Conservation (phyloP, 1,139 yeast species). For the Candida gigantensis region DNA sequence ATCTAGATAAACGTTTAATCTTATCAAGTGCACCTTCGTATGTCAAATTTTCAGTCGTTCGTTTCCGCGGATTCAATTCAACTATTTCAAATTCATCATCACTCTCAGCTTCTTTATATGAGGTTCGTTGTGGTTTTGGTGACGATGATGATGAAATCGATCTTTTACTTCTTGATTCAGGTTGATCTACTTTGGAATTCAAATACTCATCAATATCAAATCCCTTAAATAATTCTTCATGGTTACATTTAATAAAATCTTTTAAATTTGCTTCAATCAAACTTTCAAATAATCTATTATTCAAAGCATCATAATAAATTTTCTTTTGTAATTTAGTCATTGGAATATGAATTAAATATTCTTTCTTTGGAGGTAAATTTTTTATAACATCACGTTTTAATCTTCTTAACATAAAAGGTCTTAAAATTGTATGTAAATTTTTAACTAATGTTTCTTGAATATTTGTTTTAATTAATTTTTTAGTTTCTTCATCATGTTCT, state of each 20-base stretch:
- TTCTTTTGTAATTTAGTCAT: conserved; percentile 62
- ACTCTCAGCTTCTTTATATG: conserved; percentile 29
- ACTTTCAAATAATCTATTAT: conserved; percentile 41
- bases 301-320: conserved; percentile 62
- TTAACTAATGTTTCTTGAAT: conserved; percentile 65
- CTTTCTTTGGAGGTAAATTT: conserved; percentile 82
- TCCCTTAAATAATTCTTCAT: conserved; percentile 23
- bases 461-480: conserved; percentile 56
- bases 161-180: not conserved
- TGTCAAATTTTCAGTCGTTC: conserved; percentile 8
- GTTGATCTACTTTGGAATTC: conserved; percentile 15
- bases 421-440: conserved; percentile 80
- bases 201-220: conserved; percentile 42
- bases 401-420: conserved; percentile 84
- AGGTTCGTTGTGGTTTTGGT: conserved; percentile 4
- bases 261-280: conserved; percentile 47
- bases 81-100: conserved; percentile 22
- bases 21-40: conserved; percentile 12
- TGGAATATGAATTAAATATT: conserved; percentile 75
- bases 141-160: not conserved
- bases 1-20: conserved; percentile 1
- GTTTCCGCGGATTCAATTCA: no score
- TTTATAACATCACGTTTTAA: conserved; percentile 70
- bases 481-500: conserved; percentile 27
- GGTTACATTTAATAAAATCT: conserved; percentile 44